Conservation (phyloP, 257 asterid genomes). For the Capsicum chinense region DNA sequence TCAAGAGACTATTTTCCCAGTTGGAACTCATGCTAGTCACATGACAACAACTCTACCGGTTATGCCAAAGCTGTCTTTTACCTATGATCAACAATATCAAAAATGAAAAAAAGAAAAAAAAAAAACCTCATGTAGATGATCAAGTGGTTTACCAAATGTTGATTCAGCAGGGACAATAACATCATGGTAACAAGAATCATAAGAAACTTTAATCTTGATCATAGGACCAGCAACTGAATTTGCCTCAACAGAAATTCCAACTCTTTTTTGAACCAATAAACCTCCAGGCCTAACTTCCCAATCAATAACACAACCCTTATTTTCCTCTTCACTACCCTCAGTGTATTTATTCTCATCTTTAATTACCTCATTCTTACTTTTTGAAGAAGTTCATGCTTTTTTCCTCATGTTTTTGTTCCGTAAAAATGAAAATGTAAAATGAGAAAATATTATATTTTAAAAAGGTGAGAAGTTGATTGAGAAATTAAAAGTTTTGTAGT, state of each 20-base stretch:
- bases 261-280: conserved; percentile 42
- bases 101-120: no score
- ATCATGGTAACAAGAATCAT: conserved; percentile 38
- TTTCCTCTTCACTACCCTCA: not conserved
- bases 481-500: conserved; percentile 32
- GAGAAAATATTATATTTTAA: not conserved
- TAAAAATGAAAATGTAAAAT: not conserved
- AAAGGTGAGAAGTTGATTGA: conserved; percentile 28
- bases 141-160: conserved; percentile 37
- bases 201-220: conserved; percentile 43
- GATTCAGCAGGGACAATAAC: conserved; percentile 38
- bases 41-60: no score
- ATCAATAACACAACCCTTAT: conserved; percentile 29
- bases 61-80: not conserved
- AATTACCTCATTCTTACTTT: conserved; percentile 23
- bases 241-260: not conserved
- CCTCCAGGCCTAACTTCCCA: conserved; percentile 48
- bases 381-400: conserved; percentile 34
- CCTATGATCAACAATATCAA: not conserved
- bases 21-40: no score
- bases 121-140: no score
- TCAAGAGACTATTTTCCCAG: no score
- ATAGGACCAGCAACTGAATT: conserved; percentile 31
- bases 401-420: conserved; percentile 30
- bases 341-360: conserved; percentile 15